phyloP scores from a whole-genome alignment of 2,329 filamentous ascomycete species.

The Macrophomina pseudophaseolina region DNA sequence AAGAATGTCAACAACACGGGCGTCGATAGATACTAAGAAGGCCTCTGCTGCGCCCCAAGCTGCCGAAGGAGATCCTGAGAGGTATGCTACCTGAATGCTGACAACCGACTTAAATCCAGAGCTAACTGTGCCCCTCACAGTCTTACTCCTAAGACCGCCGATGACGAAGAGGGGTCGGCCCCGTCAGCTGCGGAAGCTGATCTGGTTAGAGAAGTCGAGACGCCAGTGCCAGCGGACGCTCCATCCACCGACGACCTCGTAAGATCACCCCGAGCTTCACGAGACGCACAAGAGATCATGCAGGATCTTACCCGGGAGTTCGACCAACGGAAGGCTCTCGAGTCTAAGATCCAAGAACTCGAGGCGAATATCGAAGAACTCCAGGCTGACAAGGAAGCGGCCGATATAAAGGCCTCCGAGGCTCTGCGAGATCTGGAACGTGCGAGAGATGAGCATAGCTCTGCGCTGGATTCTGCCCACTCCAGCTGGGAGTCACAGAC shows the following conservation, averaged over 20 bases:
- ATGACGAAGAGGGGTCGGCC: conserved; percentile 16
- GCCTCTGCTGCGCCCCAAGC: neutral
- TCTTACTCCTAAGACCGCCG: neutral
- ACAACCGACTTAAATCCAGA: neutral
- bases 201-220: conserved; percentile 2
- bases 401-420: conserved; percentile 22
- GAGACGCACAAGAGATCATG: conserved; percentile 25
- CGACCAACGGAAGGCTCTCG: conserved; percentile 26
- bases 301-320: conserved; percentile 24
- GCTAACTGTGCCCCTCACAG: neutral
- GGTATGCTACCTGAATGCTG: neutral
- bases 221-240: conserved; percentile 12
- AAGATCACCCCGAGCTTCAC: conserved; percentile 23
- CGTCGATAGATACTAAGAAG: conserved; percentile 16
- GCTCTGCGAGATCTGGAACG: conserved; percentile 19
- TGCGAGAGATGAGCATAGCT: conserved; percentile 7
- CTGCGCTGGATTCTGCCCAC: conserved; percentile 12
- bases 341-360: conserved; percentile 24
- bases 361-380: conserved; percentile 24
- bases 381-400: conserved; percentile 24
- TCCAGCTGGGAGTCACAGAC: conserved; percentile 19
- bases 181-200: conserved; percentile 3
- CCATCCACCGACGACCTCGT: conserved; percentile 7
- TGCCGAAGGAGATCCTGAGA: conserved; percentile 11
- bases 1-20: conserved; percentile 2